A percentile compares a stretch with the other conserved stretches of the same genome.
Evolutionary conservation across 768 basidiomycete genomes (phyloP).

Genomic region (Collybia sp.): DNA sequence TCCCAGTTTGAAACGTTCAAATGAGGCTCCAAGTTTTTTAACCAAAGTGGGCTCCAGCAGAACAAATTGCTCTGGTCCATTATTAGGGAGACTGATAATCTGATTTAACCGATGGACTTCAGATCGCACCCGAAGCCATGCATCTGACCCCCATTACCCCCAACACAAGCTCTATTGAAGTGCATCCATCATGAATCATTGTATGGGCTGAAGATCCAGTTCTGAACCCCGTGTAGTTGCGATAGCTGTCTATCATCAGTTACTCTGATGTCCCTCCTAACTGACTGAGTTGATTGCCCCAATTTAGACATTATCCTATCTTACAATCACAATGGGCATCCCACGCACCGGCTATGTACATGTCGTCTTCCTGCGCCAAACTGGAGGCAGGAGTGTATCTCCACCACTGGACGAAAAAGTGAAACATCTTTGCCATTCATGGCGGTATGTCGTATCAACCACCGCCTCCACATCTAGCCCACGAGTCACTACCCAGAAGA

Average conservation of each 20-base stretch:
- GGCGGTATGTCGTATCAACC: slow-evolving; percentile 21
- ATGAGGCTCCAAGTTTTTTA: too few species aligned
- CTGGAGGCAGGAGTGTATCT: too few species aligned
- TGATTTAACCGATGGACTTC: too few species aligned
- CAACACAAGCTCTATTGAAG: slow-evolving; percentile 21
- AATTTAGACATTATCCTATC: slow-evolving; percentile 25
- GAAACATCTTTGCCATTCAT: slow-evolving; percentile 36
- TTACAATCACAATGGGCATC: slow-evolving; percentile 23
- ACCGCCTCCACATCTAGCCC: background rate
- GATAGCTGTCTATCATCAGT: background rate
- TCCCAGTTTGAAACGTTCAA: too few species aligned
- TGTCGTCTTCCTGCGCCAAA: slow-evolving; percentile 24
- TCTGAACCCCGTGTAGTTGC: background rate
- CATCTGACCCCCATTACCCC: slow-evolving; percentile 9
- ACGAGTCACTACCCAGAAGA: slow-evolving; percentile 17
- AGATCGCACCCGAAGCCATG: background rate
- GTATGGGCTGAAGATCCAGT: background rate
- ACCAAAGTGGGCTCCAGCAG: too few species aligned
- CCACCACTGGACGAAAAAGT: too few species aligned
- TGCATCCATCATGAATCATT: slow-evolving; percentile 9
- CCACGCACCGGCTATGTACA: slow-evolving; percentile 27
- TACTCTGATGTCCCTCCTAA: slow-evolving; percentile 15
- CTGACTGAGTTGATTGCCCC: background rate
- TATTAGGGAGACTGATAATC: too few species aligned
- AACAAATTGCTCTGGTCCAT: too few species aligned